Percentiles rank a stretch among this genome's conserved stretches.
Evolutionary conservation across 108 stramenopile species (phyloP).

Genomic region (Skeletonema costatum): DNA sequence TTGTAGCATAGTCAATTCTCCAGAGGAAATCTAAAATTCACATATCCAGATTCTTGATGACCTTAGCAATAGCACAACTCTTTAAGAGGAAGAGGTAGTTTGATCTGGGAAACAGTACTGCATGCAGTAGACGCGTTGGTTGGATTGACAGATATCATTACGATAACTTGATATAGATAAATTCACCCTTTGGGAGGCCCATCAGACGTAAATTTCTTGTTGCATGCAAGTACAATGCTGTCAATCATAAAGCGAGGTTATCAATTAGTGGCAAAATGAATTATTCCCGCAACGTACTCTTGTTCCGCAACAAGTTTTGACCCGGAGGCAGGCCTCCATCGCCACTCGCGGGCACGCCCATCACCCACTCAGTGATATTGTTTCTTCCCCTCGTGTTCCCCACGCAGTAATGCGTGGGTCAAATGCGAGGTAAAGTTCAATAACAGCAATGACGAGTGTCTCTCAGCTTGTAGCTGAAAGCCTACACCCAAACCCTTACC

Average conservation of each 20-base stretch:
- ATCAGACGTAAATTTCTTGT: no score
- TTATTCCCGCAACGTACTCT: background rate
- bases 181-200: no score
- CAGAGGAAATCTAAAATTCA: background rate
- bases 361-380: background rate
- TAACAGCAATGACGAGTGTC: conserved; percentile 30
- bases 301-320: background rate
- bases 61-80: background rate
- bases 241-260: no score
- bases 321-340: background rate
- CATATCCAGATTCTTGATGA: background rate
- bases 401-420: conserved; percentile 10
- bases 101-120: no score
- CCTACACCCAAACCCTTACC: conserved; percentile 36
- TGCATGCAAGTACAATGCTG: no score
- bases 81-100: no score
- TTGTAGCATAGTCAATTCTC: background rate
- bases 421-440: conserved; percentile 17
- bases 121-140: no score
- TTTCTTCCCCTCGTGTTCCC: background rate
- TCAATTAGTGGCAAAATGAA: background rate
- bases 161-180: no score
- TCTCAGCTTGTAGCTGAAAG: conserved; percentile 12
- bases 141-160: no score
- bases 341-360: background rate